Percentiles rank a stretch among this genome's conserved stretches.
Conservation (phyloP, 495 filamentous ascomycete species). For the Chaetomium fimeti region DNA sequence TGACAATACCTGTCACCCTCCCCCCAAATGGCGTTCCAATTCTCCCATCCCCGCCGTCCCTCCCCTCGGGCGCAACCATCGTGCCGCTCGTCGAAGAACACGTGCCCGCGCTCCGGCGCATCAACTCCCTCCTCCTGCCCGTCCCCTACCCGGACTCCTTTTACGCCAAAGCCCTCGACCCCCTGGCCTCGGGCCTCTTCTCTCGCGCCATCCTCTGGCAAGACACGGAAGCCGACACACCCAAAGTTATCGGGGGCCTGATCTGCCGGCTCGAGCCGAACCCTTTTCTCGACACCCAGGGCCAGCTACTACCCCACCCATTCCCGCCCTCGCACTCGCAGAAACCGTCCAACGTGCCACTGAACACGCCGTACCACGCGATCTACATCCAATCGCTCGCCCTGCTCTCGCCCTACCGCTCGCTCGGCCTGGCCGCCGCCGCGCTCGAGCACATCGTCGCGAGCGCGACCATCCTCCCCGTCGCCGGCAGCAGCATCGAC, state of each 20-base stretch:
- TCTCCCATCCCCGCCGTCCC: conserved; percentile 34
- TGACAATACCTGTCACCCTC: conserved; percentile 15
- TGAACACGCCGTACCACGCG: conserved; percentile 36
- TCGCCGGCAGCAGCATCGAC: conserved; percentile 44
- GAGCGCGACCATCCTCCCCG: conserved; percentile 38
- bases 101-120: conserved; percentile 71
- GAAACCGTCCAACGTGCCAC: neutral
- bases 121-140: conserved; percentile 81
- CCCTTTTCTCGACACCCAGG: conserved; percentile 26
- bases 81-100: conserved; percentile 58
- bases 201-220: conserved; percentile 70
- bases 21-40: conserved; percentile 42
- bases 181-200: conserved; percentile 63
- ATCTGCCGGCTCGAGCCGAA: conserved; percentile 73
- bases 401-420: conserved; percentile 78
- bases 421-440: conserved; percentile 72
- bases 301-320: conserved; percentile 14
- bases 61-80: conserved; percentile 55
- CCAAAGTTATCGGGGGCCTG: conserved; percentile 76
- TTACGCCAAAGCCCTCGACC: conserved; percentile 72
- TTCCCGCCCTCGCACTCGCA: conserved; percentile 7
- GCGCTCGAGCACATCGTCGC: conserved; percentile 61
- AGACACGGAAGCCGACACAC: conserved; percentile 37
- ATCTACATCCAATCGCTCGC: conserved; percentile 89
- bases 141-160: conserved; percentile 85